These are phyloP conservation scores for Solioccasus polychromus DNA, from an alignment of 768 basidiomycete species.

Conservation along the genomic window DNA sequence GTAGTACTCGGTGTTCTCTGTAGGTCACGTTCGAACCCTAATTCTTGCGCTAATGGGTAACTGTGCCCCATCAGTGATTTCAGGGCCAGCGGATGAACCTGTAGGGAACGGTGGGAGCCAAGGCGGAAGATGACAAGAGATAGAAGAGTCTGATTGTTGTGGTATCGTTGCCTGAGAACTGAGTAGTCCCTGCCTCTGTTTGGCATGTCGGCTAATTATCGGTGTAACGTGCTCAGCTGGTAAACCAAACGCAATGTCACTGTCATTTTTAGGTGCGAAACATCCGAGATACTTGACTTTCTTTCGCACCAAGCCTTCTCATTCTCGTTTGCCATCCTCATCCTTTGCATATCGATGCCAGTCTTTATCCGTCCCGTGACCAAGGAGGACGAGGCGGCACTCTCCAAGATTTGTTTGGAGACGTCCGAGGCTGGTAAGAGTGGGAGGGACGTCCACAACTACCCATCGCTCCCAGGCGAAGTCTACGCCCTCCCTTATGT, in stretches of 20 bases:
- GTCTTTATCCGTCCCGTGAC: constrained; percentile 55
- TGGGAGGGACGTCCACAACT: constrained; percentile 59
- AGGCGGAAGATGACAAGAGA: constrained; percentile 27
- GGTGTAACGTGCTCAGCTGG: constrained; percentile 13
- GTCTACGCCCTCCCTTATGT: constrained; percentile 77
- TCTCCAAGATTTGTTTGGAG: constrained; percentile 72
- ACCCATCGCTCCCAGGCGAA: constrained; percentile 64
- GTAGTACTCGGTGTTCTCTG: constrained; percentile 55
- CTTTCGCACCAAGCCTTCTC: no score
- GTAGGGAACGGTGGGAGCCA: constrained; percentile 18
- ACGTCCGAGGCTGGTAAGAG: constrained; percentile 71
- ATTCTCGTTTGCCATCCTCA: neutral
- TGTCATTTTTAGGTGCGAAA: neutral
- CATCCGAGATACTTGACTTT: no score
- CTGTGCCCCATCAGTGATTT: constrained; percentile 19
- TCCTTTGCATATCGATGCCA: constrained; percentile 26
- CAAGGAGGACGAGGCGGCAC: constrained; percentile 48
- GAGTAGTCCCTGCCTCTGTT: constrained; percentile 2
- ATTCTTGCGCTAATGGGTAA: neutral
- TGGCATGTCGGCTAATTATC: constrained; percentile 18
- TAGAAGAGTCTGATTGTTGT: no score
- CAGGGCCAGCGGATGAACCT: constrained; percentile 30
- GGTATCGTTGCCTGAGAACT: no score
- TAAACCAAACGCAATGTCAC: neutral
- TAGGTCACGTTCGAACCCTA: constrained; percentile 35